phyloP scores from a whole-genome alignment of 2,329 filamentous ascomycete species.

The Botrytis fragariae region DNA sequence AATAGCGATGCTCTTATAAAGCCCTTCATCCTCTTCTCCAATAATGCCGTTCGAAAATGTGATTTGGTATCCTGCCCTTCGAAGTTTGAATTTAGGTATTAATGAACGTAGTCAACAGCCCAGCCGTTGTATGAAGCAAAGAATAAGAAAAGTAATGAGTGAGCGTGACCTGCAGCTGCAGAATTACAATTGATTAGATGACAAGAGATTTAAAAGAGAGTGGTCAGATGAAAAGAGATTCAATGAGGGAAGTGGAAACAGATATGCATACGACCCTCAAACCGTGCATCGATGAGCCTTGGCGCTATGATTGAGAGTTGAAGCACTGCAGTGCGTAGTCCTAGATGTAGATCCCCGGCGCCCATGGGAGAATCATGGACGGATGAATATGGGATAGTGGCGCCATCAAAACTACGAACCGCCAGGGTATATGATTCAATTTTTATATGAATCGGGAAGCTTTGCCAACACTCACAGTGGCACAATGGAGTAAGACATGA shows the following conservation, averaged over 20 bases:
- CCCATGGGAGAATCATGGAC: conserved; percentile 20
- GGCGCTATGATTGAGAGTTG: conserved; percentile 30
- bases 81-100: conserved; percentile 14
- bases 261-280: conserved; percentile 26
- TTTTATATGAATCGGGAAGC: neutral
- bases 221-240: conserved; percentile 23
- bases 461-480: neutral
- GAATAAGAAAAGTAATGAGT: conserved; percentile 26
- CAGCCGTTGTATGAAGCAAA: conserved; percentile 33
- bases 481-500: neutral
- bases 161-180: conserved; percentile 37
- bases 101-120: conserved; percentile 32
- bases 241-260: conserved; percentile 29
- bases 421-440: conserved; percentile 15
- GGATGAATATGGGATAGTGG: conserved; percentile 30
- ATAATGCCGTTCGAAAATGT: neutral
- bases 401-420: conserved; percentile 21
- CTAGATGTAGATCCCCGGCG: conserved; percentile 20
- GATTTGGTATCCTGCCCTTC: neutral
- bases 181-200: conserved; percentile 27
- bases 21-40: conserved; percentile 28
- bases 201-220: conserved; percentile 23
- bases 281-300: conserved; percentile 25
- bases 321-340: conserved; percentile 27
- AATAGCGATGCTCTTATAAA: conserved; percentile 29